Base-by-base conservation (phyloP, 1,284 basidiomycete genomes). In the Exobasidium rhododendri region DNA sequence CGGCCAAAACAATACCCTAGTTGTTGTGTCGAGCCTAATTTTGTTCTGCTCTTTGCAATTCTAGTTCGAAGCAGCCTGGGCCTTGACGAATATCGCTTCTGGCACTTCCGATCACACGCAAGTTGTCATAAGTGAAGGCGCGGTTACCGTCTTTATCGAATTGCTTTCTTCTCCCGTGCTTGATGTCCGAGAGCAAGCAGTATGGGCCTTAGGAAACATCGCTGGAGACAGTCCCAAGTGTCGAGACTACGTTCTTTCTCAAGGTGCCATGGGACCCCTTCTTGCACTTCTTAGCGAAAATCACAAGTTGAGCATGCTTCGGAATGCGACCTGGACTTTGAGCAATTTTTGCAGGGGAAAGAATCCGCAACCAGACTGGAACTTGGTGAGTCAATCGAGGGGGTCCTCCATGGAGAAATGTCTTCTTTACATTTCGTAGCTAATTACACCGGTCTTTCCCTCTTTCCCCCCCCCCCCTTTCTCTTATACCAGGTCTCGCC, bases 401-500 rank as follows among this genome's bases (percentile, higher is more conserved):
- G 54, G 28, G 7, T 30, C 29, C 22, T 22, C 17, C 17, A 14
- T 13, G 13, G 57, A 13, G 53, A 7, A 24, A 11, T n/a, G n/a
- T n/a, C n/a, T n/a, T 56, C 24, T 35, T 43, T 26, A 6, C 29
- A n/a, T n/a, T 31, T 24, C 28, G 22, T 6, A 31, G 4, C n/a
- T 60, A 35, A n/a, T 26, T 28, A 26, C n/a, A 26, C 24, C 30
- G 31, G 7, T 11, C 31, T 49, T 4, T 6, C 24, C 31, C 45
- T 26, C 22, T 50, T 35, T n/a, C n/a, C n/a, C n/a, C n/a, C n/a
- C n/a, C n/a, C n/a, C n/a, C n/a, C n/a, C n/a, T n/a, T n/a, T n/a
- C n/a, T n/a, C n/a, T n/a, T n/a, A n/a, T n/a, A n/a, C n/a, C n/a
- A 96, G 92, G 97, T 99, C 75, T 92, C 92, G 17, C 96, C 96